phyloP scores from a whole-genome alignment of 805 yeast species.

The Nakazawaea ernobii region DNA sequence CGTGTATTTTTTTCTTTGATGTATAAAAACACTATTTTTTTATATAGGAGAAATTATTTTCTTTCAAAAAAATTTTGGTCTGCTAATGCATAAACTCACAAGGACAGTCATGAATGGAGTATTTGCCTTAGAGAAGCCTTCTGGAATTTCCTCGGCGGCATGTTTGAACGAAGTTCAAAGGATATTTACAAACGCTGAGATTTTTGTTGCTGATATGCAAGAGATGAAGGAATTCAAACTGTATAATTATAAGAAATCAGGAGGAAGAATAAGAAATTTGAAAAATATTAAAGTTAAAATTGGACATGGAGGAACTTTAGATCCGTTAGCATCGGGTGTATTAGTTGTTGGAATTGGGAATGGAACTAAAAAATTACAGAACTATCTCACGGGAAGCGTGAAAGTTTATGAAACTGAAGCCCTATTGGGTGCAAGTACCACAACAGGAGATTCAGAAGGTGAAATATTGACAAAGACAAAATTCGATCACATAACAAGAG shows the following conservation, averaged over 20 bases:
- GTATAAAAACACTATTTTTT: background rate
- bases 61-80: background rate
- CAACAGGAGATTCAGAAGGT: conserved; percentile 93
- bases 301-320: conserved; percentile 98
- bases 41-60: background rate
- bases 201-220: conserved; percentile 49
- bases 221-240: conserved; percentile 42
- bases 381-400: conserved; percentile 65
- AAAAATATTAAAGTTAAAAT: conserved; percentile 65
- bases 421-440: conserved; percentile 81
- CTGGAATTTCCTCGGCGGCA: conserved; percentile 76
- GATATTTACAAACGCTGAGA: conserved; percentile 51
- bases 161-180: conserved; percentile 63
- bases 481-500: conserved; percentile 50
- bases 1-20: too few relatives aligned
- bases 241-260: conserved; percentile 28
- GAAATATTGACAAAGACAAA: conserved; percentile 58
- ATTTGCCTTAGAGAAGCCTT: conserved; percentile 87
- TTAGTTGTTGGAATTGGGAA: conserved; percentile 85
- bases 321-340: conserved; percentile 94
- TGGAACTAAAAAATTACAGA: conserved; percentile 79
- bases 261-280: conserved; percentile 42
- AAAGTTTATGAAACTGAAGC: conserved; percentile 84
- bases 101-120: conserved; percentile 69
- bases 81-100: background rate